A percentile compares a stretch with the other conserved stretches of the same genome.
Conservation (phyloP, 164 flowering plant species). For the Tetracentron sinense region DNA sequence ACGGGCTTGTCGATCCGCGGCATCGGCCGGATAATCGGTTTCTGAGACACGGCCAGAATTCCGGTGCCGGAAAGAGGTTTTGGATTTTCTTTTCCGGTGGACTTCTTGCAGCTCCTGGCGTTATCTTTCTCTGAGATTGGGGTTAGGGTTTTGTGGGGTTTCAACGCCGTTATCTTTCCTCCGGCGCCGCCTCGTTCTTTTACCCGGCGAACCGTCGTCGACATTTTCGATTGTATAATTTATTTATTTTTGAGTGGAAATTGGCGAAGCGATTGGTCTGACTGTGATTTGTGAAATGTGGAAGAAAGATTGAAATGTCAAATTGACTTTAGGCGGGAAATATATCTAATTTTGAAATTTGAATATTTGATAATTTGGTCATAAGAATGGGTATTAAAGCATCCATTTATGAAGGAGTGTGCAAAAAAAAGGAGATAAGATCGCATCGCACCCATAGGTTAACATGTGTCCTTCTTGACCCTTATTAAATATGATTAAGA, state of each 20-base stretch:
- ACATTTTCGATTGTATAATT: conserved; percentile 30
- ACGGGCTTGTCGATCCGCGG: conserved; percentile 45
- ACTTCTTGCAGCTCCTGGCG: conserved; percentile 19
- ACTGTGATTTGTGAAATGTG: too few relatives aligned
- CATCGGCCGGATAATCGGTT: conserved; percentile 43
- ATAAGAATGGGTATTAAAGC: too few relatives aligned
- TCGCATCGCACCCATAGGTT: too few relatives aligned
- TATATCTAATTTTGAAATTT: background rate
- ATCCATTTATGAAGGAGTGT: too few relatives aligned
- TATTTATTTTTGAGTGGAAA: too few relatives aligned
- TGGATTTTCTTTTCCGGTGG: conserved; percentile 54
- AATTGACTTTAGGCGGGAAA: background rate
- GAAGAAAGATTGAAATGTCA: background rate
- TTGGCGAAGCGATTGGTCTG: background rate
- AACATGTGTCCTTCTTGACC: too few relatives aligned
- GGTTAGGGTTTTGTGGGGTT: conserved; percentile 36
- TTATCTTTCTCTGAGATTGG: conserved; percentile 34
- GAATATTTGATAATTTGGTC: background rate
- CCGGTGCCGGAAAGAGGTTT: conserved; percentile 27
- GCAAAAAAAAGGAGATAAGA: too few relatives aligned
- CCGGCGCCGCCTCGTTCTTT: conserved; percentile 46
- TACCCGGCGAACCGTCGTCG: conserved; percentile 37
- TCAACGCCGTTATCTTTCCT: conserved; percentile 27
- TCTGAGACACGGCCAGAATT: conserved; percentile 30
- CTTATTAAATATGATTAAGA: too few relatives aligned